Percentiles rank a stretch among this genome's conserved stretches.
phyloP scores from a whole-genome alignment of 495 filamentous ascomycete species.

The Podospora pseudocomata region DNA sequence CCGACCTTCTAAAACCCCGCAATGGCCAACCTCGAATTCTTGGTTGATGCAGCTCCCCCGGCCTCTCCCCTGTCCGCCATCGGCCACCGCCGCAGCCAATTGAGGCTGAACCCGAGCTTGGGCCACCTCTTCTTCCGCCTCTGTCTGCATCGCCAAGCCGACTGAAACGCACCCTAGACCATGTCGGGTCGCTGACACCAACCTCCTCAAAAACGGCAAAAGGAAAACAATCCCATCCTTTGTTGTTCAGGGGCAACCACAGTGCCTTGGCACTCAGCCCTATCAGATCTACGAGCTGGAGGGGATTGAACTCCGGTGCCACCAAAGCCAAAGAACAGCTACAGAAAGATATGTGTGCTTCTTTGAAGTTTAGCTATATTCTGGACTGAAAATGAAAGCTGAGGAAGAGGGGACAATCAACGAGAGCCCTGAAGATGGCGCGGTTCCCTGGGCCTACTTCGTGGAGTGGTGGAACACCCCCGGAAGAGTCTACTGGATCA shows the following conservation, averaged over 20 bases:
- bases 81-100: background rate
- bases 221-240: background rate
- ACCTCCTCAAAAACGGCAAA: background rate
- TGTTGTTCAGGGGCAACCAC: background rate
- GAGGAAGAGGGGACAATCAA: no score
- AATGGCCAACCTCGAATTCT: background rate
- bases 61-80: no score
- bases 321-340: no score
- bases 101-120: background rate
- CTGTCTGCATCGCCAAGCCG: background rate
- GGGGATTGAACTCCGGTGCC: no score
- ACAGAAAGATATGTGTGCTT: no score
- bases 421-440: no score
- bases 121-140: background rate
- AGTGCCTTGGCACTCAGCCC: background rate
- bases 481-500: no score
- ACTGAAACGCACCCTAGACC: background rate
- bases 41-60: background rate
- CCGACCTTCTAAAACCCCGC: background rate
- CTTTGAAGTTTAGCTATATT: no score
- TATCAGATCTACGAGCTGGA: background rate
- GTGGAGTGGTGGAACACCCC: no score
- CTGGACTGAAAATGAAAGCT: no score
- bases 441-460: no score
- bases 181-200: background rate